Conservation (phyloP, 257 asterid genomes). For the Leptodermis oblonga region DNA sequence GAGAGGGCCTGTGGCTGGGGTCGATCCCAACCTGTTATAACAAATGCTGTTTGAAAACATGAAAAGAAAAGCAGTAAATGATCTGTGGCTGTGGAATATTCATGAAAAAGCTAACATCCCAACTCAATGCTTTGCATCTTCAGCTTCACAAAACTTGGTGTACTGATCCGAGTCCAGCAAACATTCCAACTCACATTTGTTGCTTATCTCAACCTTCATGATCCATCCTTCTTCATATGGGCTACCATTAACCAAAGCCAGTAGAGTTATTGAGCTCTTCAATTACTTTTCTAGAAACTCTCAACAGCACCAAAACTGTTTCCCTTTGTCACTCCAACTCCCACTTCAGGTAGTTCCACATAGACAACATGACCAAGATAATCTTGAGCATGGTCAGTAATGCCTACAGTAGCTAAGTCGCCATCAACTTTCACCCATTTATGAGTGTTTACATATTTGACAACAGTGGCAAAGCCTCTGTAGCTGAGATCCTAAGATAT, state of each 20-base stretch:
- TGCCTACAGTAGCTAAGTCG: constrained; percentile 75
- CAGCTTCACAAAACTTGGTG: constrained; percentile 82
- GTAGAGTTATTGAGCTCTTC: constrained; percentile 65
- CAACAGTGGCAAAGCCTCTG: constrained; percentile 90
- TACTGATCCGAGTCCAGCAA: constrained; percentile 66
- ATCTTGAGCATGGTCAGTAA: constrained; percentile 90
- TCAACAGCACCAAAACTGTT: constrained; percentile 92
- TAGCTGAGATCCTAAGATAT: constrained; percentile 64
- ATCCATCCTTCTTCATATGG: constrained; percentile 95
- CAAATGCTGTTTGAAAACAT: no score
- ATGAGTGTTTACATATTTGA: constrained; percentile 83
- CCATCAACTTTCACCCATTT: constrained; percentile 94
- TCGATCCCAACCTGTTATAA: no score
- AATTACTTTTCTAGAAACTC: constrained; percentile 87
- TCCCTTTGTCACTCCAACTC: constrained; percentile 63
- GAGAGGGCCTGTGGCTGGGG: no score
- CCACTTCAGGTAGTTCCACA: constrained; percentile 81
- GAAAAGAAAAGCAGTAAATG: no score
- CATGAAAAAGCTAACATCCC: not conserved
- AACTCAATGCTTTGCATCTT: constrained; percentile 67
- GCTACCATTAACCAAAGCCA: constrained; percentile 76
- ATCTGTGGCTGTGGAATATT: constrained; percentile 4
- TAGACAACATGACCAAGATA: constrained; percentile 96
- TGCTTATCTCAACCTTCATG: constrained; percentile 74
- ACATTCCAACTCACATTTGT: constrained; percentile 40